These are phyloP conservation scores for Polygonum maritimum DNA, from an alignment of 148 eudicot genomes.

Conservation along the genomic window DNA sequence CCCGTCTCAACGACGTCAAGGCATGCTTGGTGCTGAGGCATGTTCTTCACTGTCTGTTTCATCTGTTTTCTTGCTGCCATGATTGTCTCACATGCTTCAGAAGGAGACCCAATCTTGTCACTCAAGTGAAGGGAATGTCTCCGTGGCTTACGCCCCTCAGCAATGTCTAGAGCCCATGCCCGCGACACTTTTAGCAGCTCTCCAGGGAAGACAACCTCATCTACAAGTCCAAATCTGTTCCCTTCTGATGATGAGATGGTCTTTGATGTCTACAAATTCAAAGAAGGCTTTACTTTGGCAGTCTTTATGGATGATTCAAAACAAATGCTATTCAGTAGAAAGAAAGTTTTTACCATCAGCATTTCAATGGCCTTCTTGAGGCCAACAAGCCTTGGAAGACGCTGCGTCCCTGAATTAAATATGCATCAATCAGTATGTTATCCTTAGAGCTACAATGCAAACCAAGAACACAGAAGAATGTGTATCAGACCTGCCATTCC, in stretches of 20 bases:
- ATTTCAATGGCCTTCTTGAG: slow-evolving; percentile 65
- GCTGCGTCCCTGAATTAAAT: slow-evolving; percentile 63
- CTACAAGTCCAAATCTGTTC: slow-evolving; percentile 67
- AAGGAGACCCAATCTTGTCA: slow-evolving; percentile 65
- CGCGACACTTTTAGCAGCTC: slow-evolving; percentile 65
- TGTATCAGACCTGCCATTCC: slow-evolving; percentile 63
- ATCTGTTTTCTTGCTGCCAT: slow-evolving; percentile 62
- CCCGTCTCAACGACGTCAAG: slow-evolving; percentile 85
- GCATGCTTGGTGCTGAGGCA: slow-evolving; percentile 89
- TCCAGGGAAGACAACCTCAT: slow-evolving; percentile 58
- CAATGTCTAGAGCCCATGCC: slow-evolving; percentile 83
- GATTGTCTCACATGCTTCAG: slow-evolving; percentile 51
- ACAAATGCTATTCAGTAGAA: background rate
- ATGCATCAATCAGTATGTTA: background rate
- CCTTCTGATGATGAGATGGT: slow-evolving; percentile 77
- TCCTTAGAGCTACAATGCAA: background rate
- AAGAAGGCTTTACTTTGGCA: background rate
- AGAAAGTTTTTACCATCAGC: slow-evolving; percentile 58
- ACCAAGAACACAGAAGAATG: background rate
- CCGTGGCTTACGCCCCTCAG: slow-evolving; percentile 66
- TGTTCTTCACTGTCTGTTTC: slow-evolving; percentile 51
- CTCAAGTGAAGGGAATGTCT: slow-evolving; percentile 63
- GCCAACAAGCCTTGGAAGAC: slow-evolving; percentile 92
- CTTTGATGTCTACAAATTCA: slow-evolving; percentile 50
- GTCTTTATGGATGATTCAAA: background rate